Conservation (phyloP, 208 protist genomes). For the Leishmania mexicana region DNA sequence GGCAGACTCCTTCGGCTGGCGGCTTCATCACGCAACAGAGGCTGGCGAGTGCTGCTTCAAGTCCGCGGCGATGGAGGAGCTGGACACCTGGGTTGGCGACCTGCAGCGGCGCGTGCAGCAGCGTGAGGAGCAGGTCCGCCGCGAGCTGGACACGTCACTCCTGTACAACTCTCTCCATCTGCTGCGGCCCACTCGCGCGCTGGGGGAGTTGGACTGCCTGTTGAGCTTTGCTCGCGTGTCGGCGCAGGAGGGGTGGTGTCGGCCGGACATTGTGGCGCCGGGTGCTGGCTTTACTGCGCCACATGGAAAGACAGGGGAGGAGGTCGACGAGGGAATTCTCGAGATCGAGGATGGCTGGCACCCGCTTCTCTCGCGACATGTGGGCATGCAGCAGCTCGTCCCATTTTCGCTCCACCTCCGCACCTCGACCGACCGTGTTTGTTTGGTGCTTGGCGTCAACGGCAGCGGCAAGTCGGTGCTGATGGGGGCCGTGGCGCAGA, state of each 20-base stretch:
- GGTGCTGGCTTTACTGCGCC: neutral
- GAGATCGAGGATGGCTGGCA: constrained; percentile 72
- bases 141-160: constrained; percentile 61
- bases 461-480: constrained; percentile 93
- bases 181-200: constrained; percentile 43
- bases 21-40: constrained; percentile 36
- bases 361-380: constrained; percentile 57
- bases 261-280: constrained; percentile 35
- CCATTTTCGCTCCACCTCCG: constrained; percentile 59
- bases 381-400: constrained; percentile 38
- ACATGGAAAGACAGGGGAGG: neutral
- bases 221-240: constrained; percentile 69
- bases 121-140: constrained; percentile 67
- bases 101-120: constrained; percentile 58
- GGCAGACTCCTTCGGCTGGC: constrained; percentile 37
- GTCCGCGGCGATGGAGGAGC: constrained; percentile 50
- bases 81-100: constrained; percentile 80
- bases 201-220: constrained; percentile 83
- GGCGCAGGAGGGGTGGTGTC: constrained; percentile 66
- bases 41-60: constrained; percentile 68
- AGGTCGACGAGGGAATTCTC: constrained; percentile 37
- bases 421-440: constrained; percentile 44
- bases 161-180: constrained; percentile 66
- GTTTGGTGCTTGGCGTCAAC: constrained; percentile 85
- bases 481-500: constrained; percentile 91